Evolutionary conservation across 1,139 yeast species (phyloP).

Genomic region (Protomyces inundatus): DNA sequence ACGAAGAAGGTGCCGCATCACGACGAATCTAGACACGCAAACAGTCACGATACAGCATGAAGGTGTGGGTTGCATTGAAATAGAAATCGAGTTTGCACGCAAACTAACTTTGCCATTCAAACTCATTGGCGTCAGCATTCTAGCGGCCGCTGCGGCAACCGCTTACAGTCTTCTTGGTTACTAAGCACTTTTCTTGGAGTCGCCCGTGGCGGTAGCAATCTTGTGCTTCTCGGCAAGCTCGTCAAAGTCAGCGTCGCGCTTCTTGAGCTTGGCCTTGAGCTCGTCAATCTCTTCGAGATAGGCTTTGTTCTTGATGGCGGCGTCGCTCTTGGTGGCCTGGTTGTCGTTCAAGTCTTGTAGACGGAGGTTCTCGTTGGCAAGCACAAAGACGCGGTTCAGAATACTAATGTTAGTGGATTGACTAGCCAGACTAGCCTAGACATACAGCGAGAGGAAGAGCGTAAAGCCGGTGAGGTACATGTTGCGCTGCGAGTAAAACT

Average conservation of each 20-base stretch:
- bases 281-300: conserved; percentile 39
- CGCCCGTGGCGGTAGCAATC: conserved; percentile 31
- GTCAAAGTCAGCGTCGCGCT: conserved; percentile 50
- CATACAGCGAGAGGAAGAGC: conserved; percentile 65
- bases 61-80: not conserved
- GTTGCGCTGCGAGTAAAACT: conserved; percentile 94
- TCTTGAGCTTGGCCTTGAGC: conserved; percentile 53
- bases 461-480: conserved; percentile 96
- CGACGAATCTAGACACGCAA: not conserved
- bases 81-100: not conserved
- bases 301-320: conserved; percentile 38
- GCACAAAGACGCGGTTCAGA: conserved; percentile 75
- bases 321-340: conserved; percentile 32
- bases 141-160: not conserved
- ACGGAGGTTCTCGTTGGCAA: conserved; percentile 70
- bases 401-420: conserved; percentile 39
- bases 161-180: not conserved
- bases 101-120: not conserved
- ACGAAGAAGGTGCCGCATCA: not conserved
- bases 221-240: conserved; percentile 63
- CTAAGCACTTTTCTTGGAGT: not conserved
- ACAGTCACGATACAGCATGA: not conserved
- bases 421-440: not conserved
- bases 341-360: conserved; percentile 47
- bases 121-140: not conserved